Evolutionary conservation across 2,329 filamentous ascomycete genomes (phyloP).

Genomic region (Byssoonygena ceratinophila): DNA sequence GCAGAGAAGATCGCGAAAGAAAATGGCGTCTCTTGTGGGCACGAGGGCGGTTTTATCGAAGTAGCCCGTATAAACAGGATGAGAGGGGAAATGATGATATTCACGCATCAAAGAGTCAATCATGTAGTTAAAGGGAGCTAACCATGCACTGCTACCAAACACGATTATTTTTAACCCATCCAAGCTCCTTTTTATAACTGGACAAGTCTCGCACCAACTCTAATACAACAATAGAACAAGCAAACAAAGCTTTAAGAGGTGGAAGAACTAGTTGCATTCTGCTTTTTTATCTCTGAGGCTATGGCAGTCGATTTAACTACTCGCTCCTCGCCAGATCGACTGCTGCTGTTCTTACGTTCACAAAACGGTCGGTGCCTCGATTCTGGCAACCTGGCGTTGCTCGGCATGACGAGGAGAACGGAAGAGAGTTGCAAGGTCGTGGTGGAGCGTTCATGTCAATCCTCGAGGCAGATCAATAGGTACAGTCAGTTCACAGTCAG

Average conservation of each 20-base stretch:
- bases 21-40: neutral
- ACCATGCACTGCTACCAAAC: slow-evolving; percentile 5
- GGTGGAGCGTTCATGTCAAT: no score
- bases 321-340: no score
- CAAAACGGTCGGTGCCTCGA: no score
- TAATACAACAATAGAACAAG: neutral
- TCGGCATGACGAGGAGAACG: no score
- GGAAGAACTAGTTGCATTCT: neutral
- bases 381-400: no score
- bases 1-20: neutral
- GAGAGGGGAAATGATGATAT: slow-evolving; percentile 3
- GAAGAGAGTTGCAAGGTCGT: no score
- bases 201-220: neutral
- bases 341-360: no score
- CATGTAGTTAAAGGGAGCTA: neutral
- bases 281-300: no score
- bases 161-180: neutral
- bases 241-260: slow-evolving; percentile 2
- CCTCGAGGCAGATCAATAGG: no score
- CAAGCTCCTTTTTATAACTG: neutral
- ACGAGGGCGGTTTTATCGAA: neutral
- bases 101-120: slow-evolving; percentile 1
- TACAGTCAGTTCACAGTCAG: no score
- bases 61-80: neutral
- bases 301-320: no score